Percentiles rank a stretch among this genome's conserved stretches.
Evolutionary conservation across 495 filamentous ascomycete genomes (phyloP).

Genomic region (Annulohypoxylon moriforme): DNA sequence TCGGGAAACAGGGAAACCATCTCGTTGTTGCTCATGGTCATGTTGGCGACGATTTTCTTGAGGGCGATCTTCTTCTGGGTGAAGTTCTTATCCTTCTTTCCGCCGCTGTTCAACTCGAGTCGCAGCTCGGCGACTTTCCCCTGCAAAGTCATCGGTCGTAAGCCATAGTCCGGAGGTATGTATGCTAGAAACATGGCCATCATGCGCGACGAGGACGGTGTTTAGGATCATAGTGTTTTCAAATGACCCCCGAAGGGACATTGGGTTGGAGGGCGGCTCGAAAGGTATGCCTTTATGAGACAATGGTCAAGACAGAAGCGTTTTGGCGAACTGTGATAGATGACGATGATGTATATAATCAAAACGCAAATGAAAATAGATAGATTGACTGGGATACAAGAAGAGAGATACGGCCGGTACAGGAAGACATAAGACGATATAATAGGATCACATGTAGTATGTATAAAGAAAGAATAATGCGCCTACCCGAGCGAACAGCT

Average conservation of each 20-base stretch:
- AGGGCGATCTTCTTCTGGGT: slow-evolving; percentile 97
- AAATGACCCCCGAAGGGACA: slow-evolving; percentile 23
- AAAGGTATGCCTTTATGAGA: slow-evolving; percentile 19
- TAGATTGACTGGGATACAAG: not conserved
- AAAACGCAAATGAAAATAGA: slow-evolving; percentile 13
- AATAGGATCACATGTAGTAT: too few relatives aligned
- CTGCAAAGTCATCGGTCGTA: slow-evolving; percentile 68
- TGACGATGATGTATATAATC: slow-evolving; percentile 9
- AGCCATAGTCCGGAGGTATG: slow-evolving; percentile 54
- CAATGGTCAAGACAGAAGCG: slow-evolving; percentile 24
- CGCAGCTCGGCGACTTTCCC: slow-evolving; percentile 99
- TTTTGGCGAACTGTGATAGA: slow-evolving; percentile 5
- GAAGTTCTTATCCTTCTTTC: slow-evolving; percentile 98
- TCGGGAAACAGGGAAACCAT: slow-evolving; percentile 98
- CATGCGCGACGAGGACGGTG: slow-evolving; percentile 28
- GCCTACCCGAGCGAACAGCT: slow-evolving; percentile 99
- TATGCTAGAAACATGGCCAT: slow-evolving; percentile 64
- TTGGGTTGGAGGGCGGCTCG: slow-evolving; percentile 23
- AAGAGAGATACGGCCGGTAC: slow-evolving; percentile 1
- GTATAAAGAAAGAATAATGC: slow-evolving; percentile 35
- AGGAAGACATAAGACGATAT: slow-evolving; percentile 11
- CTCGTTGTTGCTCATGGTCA: slow-evolving; percentile 99
- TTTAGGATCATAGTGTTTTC: slow-evolving; percentile 46
- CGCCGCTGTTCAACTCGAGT: slow-evolving; percentile 89
- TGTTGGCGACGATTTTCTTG: slow-evolving; percentile 99